These are phyloP conservation scores for Penicillium rolfsii DNA, from an alignment of 2,329 filamentous ascomycete species.

Conservation along the genomic window DNA sequence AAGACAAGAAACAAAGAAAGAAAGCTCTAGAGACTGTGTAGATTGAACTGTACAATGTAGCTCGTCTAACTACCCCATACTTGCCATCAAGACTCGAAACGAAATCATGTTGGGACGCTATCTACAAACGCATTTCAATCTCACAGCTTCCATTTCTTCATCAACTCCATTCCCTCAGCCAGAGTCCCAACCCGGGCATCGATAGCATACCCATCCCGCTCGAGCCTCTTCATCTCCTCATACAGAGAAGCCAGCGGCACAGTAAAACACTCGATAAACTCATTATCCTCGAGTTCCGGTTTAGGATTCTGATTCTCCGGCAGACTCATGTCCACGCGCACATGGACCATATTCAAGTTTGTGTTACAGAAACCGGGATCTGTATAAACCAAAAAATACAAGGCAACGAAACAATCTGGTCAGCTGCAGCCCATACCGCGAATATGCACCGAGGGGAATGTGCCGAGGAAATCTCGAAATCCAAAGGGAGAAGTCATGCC, in stretches of 20 bases:
- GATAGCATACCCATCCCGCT: conserved; percentile 73
- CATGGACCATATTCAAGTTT: conserved; percentile 64
- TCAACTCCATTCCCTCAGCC: conserved; percentile 76
- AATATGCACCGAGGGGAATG: background rate
- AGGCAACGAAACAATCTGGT: background rate
- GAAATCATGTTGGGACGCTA: background rate
- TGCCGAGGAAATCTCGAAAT: background rate
- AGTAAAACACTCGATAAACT: conserved; percentile 80
- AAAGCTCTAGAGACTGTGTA: background rate
- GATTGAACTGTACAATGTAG: background rate
- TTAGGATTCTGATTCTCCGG: conserved; percentile 70
- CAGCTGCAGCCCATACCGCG: background rate
- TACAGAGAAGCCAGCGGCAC: conserved; percentile 67
- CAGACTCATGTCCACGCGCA: conserved; percentile 69
- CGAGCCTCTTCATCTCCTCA: conserved; percentile 67
- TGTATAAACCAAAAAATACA: conserved; percentile 17
- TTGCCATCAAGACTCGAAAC: background rate
- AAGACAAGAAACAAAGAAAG: background rate
- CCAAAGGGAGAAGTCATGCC: background rate
- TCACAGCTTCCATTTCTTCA: conserved; percentile 51
- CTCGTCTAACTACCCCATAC: background rate
- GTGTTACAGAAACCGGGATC: conserved; percentile 56
- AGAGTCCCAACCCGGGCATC: conserved; percentile 77
- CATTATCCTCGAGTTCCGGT: conserved; percentile 74
- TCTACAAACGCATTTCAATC: conserved; percentile 1